Conservation (phyloP, 106 monocot species). For the Narthecium ossifragum region DNA sequence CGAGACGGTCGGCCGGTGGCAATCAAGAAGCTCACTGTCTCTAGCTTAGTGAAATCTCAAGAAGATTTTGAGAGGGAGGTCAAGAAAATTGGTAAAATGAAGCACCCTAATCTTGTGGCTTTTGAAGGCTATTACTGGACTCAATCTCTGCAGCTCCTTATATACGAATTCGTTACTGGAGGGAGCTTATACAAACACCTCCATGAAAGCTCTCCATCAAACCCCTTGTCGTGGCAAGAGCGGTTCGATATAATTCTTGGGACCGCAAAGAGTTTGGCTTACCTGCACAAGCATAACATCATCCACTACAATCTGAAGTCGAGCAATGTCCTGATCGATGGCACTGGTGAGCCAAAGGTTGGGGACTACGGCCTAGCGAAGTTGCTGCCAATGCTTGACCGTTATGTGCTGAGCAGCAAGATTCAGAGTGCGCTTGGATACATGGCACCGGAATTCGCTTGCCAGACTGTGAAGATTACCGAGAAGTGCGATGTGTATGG, state of each 20-base stretch:
- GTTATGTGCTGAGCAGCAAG: slow-evolving; percentile 85
- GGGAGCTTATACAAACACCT: slow-evolving; percentile 76
- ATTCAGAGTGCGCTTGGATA: slow-evolving; percentile 89
- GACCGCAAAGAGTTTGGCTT: slow-evolving; percentile 52
- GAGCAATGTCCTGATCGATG: slow-evolving; percentile 70
- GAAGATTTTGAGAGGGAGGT: slow-evolving; percentile 86
- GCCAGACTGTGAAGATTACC: slow-evolving; percentile 64
- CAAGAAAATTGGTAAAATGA: slow-evolving; percentile 63
- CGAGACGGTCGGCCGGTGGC: slow-evolving; percentile 71
- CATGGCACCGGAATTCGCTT: slow-evolving; percentile 95
- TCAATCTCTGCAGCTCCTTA: slow-evolving; percentile 82
- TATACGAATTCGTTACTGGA: slow-evolving; percentile 79
- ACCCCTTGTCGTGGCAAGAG: slow-evolving; percentile 64
- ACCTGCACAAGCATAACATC: slow-evolving; percentile 55
- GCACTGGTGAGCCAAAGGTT: slow-evolving; percentile 65
- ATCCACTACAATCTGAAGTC: slow-evolving; percentile 95
- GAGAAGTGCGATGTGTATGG: slow-evolving; percentile 93
- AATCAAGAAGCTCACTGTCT: slow-evolving; percentile 93
- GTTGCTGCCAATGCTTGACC: slow-evolving; percentile 81
- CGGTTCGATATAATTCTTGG: slow-evolving; percentile 79
- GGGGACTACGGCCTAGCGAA: slow-evolving; percentile 82
- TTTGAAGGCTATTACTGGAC: slow-evolving; percentile 93
- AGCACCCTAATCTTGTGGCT: slow-evolving; percentile 63
- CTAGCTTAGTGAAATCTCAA: slow-evolving; percentile 81
- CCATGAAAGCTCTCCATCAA: slow-evolving; percentile 37